Evolutionary conservation across 129 eudicot genomes (phyloP), one percentile per base, ranked within the genome.

Genomic region (Lactuca saligna): DNA sequence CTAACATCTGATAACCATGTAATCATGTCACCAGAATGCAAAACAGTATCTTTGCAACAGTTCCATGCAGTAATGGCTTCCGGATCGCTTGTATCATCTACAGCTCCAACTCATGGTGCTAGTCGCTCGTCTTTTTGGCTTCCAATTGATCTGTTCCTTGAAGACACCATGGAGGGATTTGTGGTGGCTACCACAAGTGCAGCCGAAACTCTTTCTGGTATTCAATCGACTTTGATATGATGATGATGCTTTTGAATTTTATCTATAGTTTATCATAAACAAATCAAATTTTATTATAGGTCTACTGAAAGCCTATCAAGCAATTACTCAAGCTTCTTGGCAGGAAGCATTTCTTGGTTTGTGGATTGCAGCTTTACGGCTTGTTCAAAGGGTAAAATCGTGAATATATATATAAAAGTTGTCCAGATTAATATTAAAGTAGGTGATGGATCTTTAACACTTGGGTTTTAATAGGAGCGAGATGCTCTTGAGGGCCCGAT

Each of bases 401-500:
- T 65, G 55, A n/a, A 31, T 70, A 25, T 42, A 42, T n/a, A 10
- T 42, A 42, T n/a, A 10, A 50, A 7, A 29, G 10, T 54, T 31
- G 9, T 68, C 50, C 25, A 48, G 13, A 66, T 60, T 44, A 46
- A 65, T 48, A 34, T 49, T 42, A 65, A 54, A 14, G 5, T 25
- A 17, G 20, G 46, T 41, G 42, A 25, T 20, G 29, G 29, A 65
- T 63, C 53, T 56, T 58, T 60, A 20, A 53, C 37, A 34, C 42
- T 57, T 49, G 44, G 4, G 17, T 68, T 67, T 63, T 29, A 42
- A 42, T 78, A 93, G 99, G 99, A 93, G 81, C 82, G 89, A 66
- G 90, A 90, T 82, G 84, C 97, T 32, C 80, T 82, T 54, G 99
- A 93, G 81, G 97, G 97, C 32, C 99, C 99, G 35, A 84, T 89